These are phyloP conservation scores for Penicillium alfredii DNA, from an alignment of 495 filamentous ascomycete species.

Conservation along the genomic window DNA sequence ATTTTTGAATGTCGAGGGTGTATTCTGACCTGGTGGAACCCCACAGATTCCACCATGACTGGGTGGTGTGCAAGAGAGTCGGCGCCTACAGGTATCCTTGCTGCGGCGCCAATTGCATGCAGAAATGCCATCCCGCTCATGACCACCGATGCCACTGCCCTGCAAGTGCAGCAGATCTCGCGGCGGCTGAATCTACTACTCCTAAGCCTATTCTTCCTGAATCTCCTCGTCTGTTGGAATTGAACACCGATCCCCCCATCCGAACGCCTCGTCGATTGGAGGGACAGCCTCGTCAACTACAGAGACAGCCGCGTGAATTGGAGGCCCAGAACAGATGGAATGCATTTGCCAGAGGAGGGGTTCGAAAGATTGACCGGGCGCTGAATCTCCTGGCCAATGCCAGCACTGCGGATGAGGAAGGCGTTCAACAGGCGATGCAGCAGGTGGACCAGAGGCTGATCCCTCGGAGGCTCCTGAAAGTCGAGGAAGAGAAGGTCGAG, in stretches of 20 bases:
- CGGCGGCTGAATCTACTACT: no score
- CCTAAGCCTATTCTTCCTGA: no score
- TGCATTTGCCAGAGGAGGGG: background rate
- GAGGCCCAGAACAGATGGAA: background rate
- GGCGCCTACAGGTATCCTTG: background rate
- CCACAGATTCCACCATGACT: background rate
- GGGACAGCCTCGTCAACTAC: background rate
- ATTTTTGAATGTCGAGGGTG: background rate
- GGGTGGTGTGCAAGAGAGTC: background rate
- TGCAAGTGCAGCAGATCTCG: no score
- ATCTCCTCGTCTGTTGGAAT: no score
- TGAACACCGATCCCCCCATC: no score
- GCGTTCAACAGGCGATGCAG: background rate
- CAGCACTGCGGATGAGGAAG: background rate
- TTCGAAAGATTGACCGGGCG: background rate
- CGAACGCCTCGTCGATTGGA: background rate
- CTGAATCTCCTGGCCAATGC: background rate
- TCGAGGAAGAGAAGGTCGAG: no score
- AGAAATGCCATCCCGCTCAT: background rate
- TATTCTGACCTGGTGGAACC: background rate
- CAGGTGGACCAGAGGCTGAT: slow-evolving; percentile 3
- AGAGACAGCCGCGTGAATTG: background rate
- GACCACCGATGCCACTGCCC: background rate
- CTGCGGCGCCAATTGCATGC: background rate
- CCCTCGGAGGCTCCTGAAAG: no score